These are phyloP conservation scores for Trichosphaerium sp. DNA, from an alignment of 78 protist genomes.

Conservation along the genomic window DNA sequence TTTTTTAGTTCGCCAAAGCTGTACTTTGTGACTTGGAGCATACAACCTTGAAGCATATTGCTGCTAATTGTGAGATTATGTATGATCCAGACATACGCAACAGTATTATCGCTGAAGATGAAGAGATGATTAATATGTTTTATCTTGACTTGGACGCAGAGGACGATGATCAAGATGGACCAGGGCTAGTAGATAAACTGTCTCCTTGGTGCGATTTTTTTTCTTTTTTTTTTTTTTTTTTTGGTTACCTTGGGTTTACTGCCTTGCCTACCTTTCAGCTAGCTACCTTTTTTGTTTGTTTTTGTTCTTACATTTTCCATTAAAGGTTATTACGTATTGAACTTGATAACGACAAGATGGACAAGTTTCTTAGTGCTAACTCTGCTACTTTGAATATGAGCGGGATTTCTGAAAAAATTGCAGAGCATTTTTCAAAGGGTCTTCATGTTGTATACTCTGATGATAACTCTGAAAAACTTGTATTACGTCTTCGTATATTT, in stretches of 20 bases:
- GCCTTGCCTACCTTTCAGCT: neutral
- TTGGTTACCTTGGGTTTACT: neutral
- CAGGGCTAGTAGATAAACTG: slow-evolving; percentile 9
- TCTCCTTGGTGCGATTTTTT: slow-evolving; percentile 21
- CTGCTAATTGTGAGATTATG: slow-evolving; percentile 68
- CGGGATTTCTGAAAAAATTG: slow-evolving; percentile 53
- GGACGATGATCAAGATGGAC: neutral
- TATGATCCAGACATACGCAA: slow-evolving; percentile 87
- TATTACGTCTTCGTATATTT: slow-evolving; percentile 62
- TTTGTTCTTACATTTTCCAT: neutral
- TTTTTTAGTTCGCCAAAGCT: slow-evolving; percentile 12
- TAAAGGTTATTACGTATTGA: slow-evolving; percentile 79
- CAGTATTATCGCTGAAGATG: slow-evolving; percentile 75
- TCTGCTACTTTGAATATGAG: slow-evolving; percentile 45
- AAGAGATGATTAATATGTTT: slow-evolving; percentile 49
- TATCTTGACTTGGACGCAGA: slow-evolving; percentile 38
- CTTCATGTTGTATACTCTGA: slow-evolving; percentile 56
- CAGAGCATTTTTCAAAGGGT: slow-evolving; percentile 19
- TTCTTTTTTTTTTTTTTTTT: neutral
- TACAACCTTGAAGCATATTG: slow-evolving; percentile 64
- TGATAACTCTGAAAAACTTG: slow-evolving; percentile 76
- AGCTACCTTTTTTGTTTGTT: neutral
- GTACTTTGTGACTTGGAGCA: slow-evolving; percentile 70
- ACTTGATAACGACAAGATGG: slow-evolving; percentile 62
- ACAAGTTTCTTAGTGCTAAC: no score